Base-by-base conservation (phyloP, 345 rosid species). In the Salix suchowensis region DNA sequence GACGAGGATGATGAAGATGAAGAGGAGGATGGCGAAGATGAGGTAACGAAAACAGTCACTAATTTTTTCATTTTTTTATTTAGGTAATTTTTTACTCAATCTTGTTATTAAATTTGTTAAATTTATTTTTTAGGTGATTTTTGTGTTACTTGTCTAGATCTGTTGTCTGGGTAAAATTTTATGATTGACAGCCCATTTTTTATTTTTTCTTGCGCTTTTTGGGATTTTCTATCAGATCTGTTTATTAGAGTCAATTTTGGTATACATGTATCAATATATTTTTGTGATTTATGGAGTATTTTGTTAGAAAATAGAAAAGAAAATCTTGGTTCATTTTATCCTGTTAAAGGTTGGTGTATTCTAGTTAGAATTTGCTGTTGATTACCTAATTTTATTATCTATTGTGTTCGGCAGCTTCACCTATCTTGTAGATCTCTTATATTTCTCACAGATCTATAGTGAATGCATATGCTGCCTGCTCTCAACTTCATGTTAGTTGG, bases 211-310 rank as follows among this genome's bases (percentile, higher is more conserved):
- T 21, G 12, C 40, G 2, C 23, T 42, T n/a, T 8, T 5, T n/a
- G 5, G 36, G 16, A 37, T n/a, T 64, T 28, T 16, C 37, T 42
- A 6, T 55, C 75, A 79, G 85, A 83, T 86, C 80, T 79, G 60
- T 52, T 26, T 28, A 19, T 72, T 48, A 44, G 24, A 23, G n/a
- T 34, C 5, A n/a, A n/a, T 16, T 30, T 65, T 60, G 32, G 24
- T 34, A 6, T 18, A 42, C 34, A 18, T 39, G 2, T 52, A 46
- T 52, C 44, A 5, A 18, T 40, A 37, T 44, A 7, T 70, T 4
- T 50, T 14, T 50, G 2, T 50, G 21, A 50, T 50, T 50, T 50
- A 50, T 16, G 55, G 55, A 50, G 55, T 50, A n/a, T 16, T 16
- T 4, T 14, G 55, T 15, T 50, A 15, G 7, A 50, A 48, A 48